phyloP scores from a whole-genome alignment of 345 rosid genomes.

The Hibiscus syriacus region DNA sequence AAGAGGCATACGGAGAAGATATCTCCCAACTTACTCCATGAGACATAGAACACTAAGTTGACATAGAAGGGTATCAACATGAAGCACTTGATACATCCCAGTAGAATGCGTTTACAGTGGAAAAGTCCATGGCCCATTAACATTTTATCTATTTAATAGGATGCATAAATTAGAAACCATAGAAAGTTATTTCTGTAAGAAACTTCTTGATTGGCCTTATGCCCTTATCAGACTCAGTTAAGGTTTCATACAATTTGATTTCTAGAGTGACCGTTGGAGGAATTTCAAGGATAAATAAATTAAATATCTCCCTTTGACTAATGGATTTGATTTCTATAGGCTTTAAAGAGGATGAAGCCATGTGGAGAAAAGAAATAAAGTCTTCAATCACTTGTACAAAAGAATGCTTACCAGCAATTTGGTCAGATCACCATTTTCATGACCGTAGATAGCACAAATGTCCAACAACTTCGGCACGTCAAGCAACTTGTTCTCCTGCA shows the following conservation, averaged over 20 bases:
- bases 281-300: background rate
- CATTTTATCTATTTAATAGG: background rate
- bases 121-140: background rate
- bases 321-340: background rate
- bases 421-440: constrained; percentile 82
- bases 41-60: background rate
- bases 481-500: constrained; percentile 88
- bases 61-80: background rate
- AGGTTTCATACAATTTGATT: background rate
- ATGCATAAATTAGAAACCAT: background rate
- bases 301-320: background rate
- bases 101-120: background rate
- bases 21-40: background rate
- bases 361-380: background rate
- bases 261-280: background rate
- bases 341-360: background rate
- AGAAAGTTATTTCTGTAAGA: background rate
- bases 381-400: constrained; percentile 1
- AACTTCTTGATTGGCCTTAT: background rate
- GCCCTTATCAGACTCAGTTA: background rate
- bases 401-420: constrained; percentile 51
- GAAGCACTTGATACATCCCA: background rate
- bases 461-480: constrained; percentile 92
- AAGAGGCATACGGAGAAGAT: background rate
- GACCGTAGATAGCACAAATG: constrained; percentile 85